phyloP scores from a whole-genome alignment of 2,329 filamentous ascomycete species.

The Colletotrichum graminicola region DNA sequence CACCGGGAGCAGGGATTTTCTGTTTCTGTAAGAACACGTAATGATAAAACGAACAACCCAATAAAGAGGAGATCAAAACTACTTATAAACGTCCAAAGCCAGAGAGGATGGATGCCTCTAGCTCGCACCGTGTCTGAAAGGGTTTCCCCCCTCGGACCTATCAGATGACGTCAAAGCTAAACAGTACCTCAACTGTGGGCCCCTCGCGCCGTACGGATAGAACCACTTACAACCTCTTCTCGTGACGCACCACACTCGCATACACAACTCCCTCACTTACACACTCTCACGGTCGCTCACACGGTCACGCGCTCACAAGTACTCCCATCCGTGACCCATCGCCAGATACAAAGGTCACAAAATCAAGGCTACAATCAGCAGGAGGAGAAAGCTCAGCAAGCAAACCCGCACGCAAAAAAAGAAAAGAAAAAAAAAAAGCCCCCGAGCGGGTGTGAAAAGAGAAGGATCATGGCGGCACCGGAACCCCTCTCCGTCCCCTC shows the following conservation, averaged over 20 bases:
- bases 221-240: slow-evolving; percentile 17
- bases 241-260: neutral
- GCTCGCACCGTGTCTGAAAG: neutral
- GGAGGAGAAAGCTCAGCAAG: too few relatives aligned
- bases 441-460: neutral
- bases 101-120: neutral
- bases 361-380: neutral
- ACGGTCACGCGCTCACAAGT: too few relatives aligned
- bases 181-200: slow-evolving; percentile 24
- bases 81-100: neutral
- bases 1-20: neutral
- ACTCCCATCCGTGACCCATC: neutral
- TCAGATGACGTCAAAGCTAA: slow-evolving; percentile 38
- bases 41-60: neutral
- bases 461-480: slow-evolving; percentile 50
- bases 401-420: neutral
- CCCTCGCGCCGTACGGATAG: neutral
- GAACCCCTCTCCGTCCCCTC: slow-evolving; percentile 70
- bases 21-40: neutral
- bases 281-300: neutral
- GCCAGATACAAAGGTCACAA: neutral
- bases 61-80: neutral
- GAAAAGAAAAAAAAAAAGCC: neutral
- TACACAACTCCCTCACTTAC: neutral
- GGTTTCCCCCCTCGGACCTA: slow-evolving; percentile 16